Evolutionary conservation across 2,329 filamentous ascomycete species (phyloP), one percentile per base, ranked within the genome.

Genomic region (Phialemonium atrogriseum): DNA sequence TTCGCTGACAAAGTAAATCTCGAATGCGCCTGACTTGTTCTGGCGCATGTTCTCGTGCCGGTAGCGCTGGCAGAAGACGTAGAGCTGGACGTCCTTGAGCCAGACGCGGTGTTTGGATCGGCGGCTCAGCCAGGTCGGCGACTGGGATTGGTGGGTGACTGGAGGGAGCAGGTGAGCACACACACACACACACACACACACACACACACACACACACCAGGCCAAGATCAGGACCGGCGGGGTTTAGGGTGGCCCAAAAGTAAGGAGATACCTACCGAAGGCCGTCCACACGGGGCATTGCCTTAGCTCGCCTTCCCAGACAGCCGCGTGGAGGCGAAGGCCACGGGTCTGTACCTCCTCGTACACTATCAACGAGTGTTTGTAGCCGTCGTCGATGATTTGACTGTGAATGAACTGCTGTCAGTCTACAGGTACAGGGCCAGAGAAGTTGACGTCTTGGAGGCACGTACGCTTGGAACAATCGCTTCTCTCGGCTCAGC

Each of bases 241-340:
- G 25, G 20, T 36, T 7, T 18, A 17, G 16, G 16, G 16, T 9
- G 7, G 16, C 7, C 12, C 9, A 10, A 9, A 25, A 23, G 29
- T 8, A 25, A 25, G n/a, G 11, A 7, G 3, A 13, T 27, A 44
- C 65, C 16, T 55, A 77, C 73, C 55, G 43, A 80, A 80, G 3
- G 74, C 73, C 3, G 74, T 79, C 75, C 75, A 80, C 7, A 80
- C 62, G 2, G 74, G 75, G 42, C 70, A 75, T 30, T 58, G 58
- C 18, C 56, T 59, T 30, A 76, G 46, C 31, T 68, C 63, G 3
- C 71, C 73, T n/a, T 68, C 64, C 58, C 62, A 66, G 0, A 73
- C 64, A 2, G 68, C 60, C 10, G 71, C 69, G 28, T 77, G 72
- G 1, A 80, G 63, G 10, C 75, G 66, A 3, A 70, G 35, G 3